Percentiles rank a stretch among this genome's conserved stretches.
phyloP scores from a whole-genome alignment of 176 grass and related monocot species.

The Tillandsia fasciculata region DNA sequence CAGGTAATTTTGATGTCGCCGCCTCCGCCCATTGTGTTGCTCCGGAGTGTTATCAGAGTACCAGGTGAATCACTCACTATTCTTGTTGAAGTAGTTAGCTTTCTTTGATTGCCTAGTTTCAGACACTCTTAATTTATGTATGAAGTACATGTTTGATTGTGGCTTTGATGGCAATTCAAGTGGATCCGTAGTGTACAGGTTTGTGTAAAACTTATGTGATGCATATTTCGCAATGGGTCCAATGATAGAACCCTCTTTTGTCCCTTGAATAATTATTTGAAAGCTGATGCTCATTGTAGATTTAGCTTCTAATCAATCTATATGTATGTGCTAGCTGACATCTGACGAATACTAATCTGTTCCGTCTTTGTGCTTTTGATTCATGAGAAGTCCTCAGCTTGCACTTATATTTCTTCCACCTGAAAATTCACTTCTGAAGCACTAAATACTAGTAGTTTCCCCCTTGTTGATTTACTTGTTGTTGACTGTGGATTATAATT shows the following conservation, averaged over 20 bases:
- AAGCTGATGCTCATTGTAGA: neutral
- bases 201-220: neutral
- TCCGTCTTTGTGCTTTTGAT: no score
- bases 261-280: neutral
- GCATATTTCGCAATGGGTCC: neutral
- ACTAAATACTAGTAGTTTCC: neutral
- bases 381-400: no score
- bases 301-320: neutral
- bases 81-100: neutral
- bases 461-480: neutral
- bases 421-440: no score
- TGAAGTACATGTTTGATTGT: neutral
- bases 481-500: neutral
- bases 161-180: neutral
- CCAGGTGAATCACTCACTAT: conserved; percentile 48
- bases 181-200: neutral
- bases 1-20: conserved; percentile 17
- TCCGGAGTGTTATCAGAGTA: conserved; percentile 77
- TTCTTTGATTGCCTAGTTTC: neutral
- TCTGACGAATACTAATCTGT: neutral
- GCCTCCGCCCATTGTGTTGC: conserved; percentile 39
- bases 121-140: neutral
- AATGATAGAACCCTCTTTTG: neutral
- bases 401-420: no score
- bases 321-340: neutral